phyloP scores from a whole-genome alignment of 495 filamentous ascomycete genomes.

The Chaetomium fimeti region DNA sequence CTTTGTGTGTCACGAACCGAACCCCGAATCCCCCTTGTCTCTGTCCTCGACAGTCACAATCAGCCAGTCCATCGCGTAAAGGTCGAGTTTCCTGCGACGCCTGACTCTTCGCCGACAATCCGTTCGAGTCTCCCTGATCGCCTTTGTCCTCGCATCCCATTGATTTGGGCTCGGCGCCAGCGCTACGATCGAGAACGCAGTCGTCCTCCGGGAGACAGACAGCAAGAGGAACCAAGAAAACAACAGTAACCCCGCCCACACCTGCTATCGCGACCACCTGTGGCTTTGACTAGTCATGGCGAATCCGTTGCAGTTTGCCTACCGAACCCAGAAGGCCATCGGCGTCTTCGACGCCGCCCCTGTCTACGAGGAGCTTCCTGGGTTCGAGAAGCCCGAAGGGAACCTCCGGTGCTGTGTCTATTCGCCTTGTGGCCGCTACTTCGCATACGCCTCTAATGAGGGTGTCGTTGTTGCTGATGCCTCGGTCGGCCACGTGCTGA shows the following conservation, averaged over 20 bases:
- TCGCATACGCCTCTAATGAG: constrained; percentile 89
- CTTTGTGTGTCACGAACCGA: not conserved
- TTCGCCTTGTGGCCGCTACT: constrained; percentile 91
- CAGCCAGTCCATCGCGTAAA: not conserved
- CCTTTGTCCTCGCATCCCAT: constrained; percentile 8
- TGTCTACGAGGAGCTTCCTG: constrained; percentile 79
- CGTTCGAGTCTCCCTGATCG: constrained; percentile 2
- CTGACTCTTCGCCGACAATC: not conserved
- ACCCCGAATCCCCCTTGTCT: not conserved
- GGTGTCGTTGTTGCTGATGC: constrained; percentile 81
- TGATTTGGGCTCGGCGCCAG: constrained; percentile 11
- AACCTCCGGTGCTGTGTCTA: constrained; percentile 92
- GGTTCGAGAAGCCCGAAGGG: constrained; percentile 86
- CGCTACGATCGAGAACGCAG: constrained; percentile 12
- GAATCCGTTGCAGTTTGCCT: constrained; percentile 84
- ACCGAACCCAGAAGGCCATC: constrained; percentile 93
- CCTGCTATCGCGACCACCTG: constrained; percentile 48
- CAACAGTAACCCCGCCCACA: constrained; percentile 18
- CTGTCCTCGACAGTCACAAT: not conserved
- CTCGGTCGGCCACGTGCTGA: constrained; percentile 71
- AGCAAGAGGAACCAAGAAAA: constrained; percentile 28
- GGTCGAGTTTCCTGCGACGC: not conserved
- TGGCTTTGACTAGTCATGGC: constrained; percentile 90
- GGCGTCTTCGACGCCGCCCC: constrained; percentile 88
- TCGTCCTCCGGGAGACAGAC: constrained; percentile 13